Base-by-base conservation (phyloP, 2,329 filamentous ascomycete genomes). In the Penicillium sp. region DNA sequence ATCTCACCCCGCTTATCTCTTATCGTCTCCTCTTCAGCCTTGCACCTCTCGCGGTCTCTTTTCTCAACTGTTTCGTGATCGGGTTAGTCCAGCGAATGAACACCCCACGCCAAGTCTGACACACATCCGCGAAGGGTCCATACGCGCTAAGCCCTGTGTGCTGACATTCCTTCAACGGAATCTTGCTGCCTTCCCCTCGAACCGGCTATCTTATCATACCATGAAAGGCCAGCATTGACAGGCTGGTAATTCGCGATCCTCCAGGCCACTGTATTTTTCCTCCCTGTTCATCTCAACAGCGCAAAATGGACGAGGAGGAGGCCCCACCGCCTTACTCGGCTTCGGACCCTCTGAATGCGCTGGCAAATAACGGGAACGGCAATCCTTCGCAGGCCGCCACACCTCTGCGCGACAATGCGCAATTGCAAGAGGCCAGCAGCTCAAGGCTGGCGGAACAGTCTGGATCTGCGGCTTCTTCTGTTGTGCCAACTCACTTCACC, bases 281-380 rank as follows among this genome's bases (percentile, higher is more conserved):
- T 48, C n/a, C 27, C 20, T n/a, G n/a, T 51, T 42, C n/a, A 44
- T 41, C 33, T 25, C 10, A 28, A 47, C 36, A 43, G 33, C 35
- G 41, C 57, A 54, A 51, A 53, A 70, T 70, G 68, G 67, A 70
- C 50, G 59, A 65, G 46, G 70, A 74, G 28, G 72, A 73, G 48
- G 69, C 66, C 53, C 72, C 72, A 60, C 71, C 73, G 47, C 72
- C 73, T 25, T 75, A 74, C 57, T 71, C 72, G 53, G 64, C 70
- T 35, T 64, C 72, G 46, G 73, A 75, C 51, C 72, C 73, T 35
- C 62, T 74, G 46, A 49, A 61, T 40, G 45, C 58, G 22, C 60
- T 60, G 48, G 44, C 59, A 31, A 60, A 51, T 49, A 61, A 51
- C 48, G 44, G 59, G 41, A 63, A 61, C 51, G 56, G 54, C 48